Evolutionary conservation across 768 basidiomycete species (phyloP), one percentile per base, ranked within the genome.

Genomic region (Termitomyces sp.): DNA sequence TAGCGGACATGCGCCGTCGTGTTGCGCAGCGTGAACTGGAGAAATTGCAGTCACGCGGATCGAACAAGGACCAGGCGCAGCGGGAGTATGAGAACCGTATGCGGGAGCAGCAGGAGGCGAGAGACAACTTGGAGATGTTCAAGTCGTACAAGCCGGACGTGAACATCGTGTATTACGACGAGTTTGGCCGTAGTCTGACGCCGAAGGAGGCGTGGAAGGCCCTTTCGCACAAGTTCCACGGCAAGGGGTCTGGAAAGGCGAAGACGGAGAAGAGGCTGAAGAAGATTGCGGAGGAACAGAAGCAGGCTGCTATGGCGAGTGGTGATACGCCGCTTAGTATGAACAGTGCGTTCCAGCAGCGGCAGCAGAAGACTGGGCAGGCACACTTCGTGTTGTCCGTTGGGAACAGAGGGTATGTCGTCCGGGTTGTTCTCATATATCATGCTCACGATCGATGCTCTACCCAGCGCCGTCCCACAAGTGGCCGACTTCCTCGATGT

Each of bases 191-290:
- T 39, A 69, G 81, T 57, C 75, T 95, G 70, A 92, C 91, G 24
- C 88, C 88, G 20, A 98, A 98, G 79, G 97, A 99, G 76, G 95
- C 96, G 5, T 98, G 96, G 95, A 98, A 98, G 76, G 93, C 94
- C 18, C 77, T 99, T 43, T 95, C 92, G 44, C 97, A 99, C 71
- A 91, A 93, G 69, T 98, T 99, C 85, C 97, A 99, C 65, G 97
- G 97, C 36, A 98, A 98, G 73, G 93, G 93, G 2, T 92, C 91
- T 1, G 97, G 97, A 12, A 91, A 89, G 77, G 92, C 91, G 85
- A 98, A 98, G 82, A 95, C 89, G 24, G 96, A 98, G 79, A 98
- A 98, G 72, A 82, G 93, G 60, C 68, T 98, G 63, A 95, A 95
- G 83, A 95, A 91, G 78, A 98, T 98, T 62, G 91, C 88, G n/a